These are phyloP conservation scores for Alisma plantagoaquatica DNA, from an alignment of 106 monocot species.

Conservation along the genomic window DNA sequence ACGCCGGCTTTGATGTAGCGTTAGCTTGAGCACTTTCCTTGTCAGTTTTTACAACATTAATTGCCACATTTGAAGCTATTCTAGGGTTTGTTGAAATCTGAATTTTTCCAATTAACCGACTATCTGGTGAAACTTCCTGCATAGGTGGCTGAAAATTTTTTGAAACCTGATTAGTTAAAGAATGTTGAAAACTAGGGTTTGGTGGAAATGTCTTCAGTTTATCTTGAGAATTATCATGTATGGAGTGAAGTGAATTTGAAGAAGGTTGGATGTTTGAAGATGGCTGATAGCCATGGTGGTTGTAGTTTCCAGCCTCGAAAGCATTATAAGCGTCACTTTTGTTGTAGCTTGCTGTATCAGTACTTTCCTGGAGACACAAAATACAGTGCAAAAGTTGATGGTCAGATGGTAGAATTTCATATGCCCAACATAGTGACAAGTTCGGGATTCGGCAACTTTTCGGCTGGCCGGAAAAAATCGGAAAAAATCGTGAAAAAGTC, in stretches of 20 bases:
- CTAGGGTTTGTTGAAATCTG: constrained; percentile 98
- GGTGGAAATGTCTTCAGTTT: constrained; percentile 22
- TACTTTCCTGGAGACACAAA: constrained; percentile 49
- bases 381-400: no score
- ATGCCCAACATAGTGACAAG: no score
- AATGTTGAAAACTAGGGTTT: constrained; percentile 28
- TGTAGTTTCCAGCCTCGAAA: constrained; percentile 23
- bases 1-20: constrained; percentile 62
- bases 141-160: constrained; percentile 34
- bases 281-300: constrained; percentile 26
- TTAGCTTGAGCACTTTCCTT: constrained; percentile 33
- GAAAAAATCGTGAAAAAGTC: no score
- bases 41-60: constrained; percentile 42
- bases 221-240: constrained; percentile 17
- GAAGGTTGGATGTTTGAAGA: constrained; percentile 36
- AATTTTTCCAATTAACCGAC: constrained; percentile 58
- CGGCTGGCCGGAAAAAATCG: no score
- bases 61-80: constrained; percentile 63
- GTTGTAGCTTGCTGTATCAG: constrained; percentile 13
- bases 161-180: constrained; percentile 42
- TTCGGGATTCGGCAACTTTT: no score
- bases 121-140: constrained; percentile 27
- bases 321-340: constrained; percentile 19
- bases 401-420: no score
- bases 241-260: constrained; percentile 17